These are phyloP conservation scores for Coprinopsis cinerea DNA, from an alignment of 768 basidiomycete genomes.

Conservation along the genomic window DNA sequence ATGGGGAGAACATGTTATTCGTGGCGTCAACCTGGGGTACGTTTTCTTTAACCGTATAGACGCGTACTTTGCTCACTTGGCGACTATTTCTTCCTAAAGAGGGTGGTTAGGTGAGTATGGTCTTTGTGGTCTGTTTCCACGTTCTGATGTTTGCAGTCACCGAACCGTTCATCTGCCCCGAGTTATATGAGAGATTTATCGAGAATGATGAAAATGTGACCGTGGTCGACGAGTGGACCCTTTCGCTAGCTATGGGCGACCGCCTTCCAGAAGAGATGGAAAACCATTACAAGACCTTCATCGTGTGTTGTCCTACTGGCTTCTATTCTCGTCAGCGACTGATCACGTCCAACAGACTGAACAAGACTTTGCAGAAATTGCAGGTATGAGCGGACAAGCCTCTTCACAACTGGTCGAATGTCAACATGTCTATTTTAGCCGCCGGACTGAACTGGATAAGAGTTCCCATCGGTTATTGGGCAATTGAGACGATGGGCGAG, in stretches of 20 bases:
- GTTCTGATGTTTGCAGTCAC: slow-evolving; percentile 32
- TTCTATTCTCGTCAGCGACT: background rate
- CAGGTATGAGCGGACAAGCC: slow-evolving; percentile 17
- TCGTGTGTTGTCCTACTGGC: slow-evolving; percentile 1
- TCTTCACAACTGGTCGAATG: background rate
- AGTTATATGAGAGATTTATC: slow-evolving; percentile 62
- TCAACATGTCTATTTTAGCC: slow-evolving; percentile 21
- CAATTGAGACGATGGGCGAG: slow-evolving; percentile 64
- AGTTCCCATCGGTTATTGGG: slow-evolving; percentile 85
- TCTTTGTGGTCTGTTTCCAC: background rate
- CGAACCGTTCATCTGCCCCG: slow-evolving; percentile 75
- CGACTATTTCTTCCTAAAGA: slow-evolving; percentile 18
- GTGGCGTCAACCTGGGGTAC: slow-evolving; percentile 54
- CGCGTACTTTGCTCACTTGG: slow-evolving; percentile 15
- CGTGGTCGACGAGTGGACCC: slow-evolving; percentile 71
- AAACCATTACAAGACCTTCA: slow-evolving; percentile 52
- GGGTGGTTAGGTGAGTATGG: slow-evolving; percentile 39
- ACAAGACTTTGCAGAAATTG: slow-evolving; percentile 31
- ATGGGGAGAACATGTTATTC: slow-evolving; percentile 58
- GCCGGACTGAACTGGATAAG: slow-evolving; percentile 87
- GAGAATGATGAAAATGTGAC: slow-evolving; percentile 30
- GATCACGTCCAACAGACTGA: slow-evolving; percentile 23
- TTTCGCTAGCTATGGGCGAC: slow-evolving; percentile 61
- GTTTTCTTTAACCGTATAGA: background rate
- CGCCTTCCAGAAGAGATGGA: slow-evolving; percentile 65